Conservation (phyloP, 2,329 filamentous ascomycete species). For the Pleomassaria siparia region DNA sequence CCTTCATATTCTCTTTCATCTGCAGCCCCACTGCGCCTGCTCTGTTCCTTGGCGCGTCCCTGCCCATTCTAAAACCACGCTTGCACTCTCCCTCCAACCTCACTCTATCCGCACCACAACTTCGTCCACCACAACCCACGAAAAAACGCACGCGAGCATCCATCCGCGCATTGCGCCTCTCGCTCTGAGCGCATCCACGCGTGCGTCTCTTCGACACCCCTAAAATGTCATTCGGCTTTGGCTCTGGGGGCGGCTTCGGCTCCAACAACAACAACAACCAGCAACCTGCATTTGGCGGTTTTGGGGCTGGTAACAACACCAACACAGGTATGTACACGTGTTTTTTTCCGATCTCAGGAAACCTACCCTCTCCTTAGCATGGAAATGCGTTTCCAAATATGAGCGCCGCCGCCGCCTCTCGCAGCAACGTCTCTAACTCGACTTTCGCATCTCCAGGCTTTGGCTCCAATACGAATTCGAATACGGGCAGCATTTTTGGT, state of each 20-base stretch:
- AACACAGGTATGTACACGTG: constrained; percentile 55
- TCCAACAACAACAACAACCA: constrained; percentile 39
- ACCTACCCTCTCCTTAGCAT: constrained; percentile 24
- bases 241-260: constrained; percentile 49
- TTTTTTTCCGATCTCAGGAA: constrained; percentile 16
- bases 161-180: constrained; percentile 22
- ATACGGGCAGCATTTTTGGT: constrained; percentile 38
- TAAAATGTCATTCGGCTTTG: constrained; percentile 56
- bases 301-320: constrained; percentile 42
- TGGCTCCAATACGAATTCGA: constrained; percentile 21
- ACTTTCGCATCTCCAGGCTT: constrained; percentile 44
- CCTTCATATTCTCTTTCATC: constrained; percentile 19
- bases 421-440: constrained; percentile 42
- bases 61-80: constrained; percentile 2
- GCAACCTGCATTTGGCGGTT: constrained; percentile 43
- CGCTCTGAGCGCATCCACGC: constrained; percentile 16
- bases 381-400: constrained; percentile 31
- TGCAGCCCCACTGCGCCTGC: constrained; percentile 23
- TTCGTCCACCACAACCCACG: constrained; percentile 1
- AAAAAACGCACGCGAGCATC: constrained; percentile 19
- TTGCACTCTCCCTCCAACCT: constrained; percentile 2
- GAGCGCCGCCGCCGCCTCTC: constrained; percentile 27
- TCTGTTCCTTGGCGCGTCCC: constrained; percentile 38
- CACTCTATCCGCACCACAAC: constrained; percentile 2
- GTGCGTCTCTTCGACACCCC: constrained; percentile 24